Conservation (phyloP, 441 rosid species). For the Populus hybrid region DNA sequence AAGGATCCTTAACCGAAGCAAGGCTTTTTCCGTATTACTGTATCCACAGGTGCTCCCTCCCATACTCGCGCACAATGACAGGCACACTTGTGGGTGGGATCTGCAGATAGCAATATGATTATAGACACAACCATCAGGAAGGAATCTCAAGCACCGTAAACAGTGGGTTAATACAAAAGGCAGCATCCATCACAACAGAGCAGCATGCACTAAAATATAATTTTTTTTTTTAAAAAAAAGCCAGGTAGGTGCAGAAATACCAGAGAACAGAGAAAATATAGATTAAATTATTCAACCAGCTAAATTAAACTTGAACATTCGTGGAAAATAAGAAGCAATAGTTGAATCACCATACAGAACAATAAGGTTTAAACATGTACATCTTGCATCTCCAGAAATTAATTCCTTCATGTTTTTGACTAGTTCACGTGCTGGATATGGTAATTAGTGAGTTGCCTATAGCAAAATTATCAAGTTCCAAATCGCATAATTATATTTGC, state of each 20-base stretch:
- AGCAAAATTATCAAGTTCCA: neutral
- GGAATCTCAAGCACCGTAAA: neutral
- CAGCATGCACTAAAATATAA: neutral
- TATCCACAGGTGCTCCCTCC: slow-evolving; percentile 67
- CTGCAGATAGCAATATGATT: slow-evolving; percentile 30
- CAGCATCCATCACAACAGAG: neutral
- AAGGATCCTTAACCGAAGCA: neutral
- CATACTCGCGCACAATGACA: slow-evolving; percentile 86
- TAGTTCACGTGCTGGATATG: neutral
- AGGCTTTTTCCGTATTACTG: slow-evolving; percentile 15
- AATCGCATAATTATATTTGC: neutral
- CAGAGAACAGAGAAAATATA: neutral
- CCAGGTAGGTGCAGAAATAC: neutral
- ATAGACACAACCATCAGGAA: neutral
- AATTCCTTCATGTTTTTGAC: neutral
- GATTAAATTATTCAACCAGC: neutral
- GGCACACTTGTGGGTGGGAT: slow-evolving; percentile 94
- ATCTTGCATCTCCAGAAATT: neutral
- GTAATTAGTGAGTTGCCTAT: neutral
- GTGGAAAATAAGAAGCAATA: neutral
- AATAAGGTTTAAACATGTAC: neutral
- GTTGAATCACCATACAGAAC: neutral
- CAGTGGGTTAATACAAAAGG: neutral
- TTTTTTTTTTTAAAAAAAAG: too few species aligned
- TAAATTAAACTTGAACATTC: neutral